phyloP scores from a whole-genome alignment of 2,329 filamentous ascomycete genomes.

The Aureobasidium mangrovei region DNA sequence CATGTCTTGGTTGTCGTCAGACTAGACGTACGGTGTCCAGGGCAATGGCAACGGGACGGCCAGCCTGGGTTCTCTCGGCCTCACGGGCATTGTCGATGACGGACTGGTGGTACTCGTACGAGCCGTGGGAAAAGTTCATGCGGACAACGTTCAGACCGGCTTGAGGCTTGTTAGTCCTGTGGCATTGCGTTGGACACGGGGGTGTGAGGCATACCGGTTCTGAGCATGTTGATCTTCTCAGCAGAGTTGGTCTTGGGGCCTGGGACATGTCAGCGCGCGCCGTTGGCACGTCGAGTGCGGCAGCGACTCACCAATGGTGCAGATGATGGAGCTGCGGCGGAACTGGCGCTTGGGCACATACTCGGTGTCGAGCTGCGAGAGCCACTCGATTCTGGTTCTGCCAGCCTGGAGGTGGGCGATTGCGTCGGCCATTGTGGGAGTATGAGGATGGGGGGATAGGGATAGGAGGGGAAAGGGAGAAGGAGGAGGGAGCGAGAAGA shows the following conservation, averaged over 20 bases:
- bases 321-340: conserved; percentile 95
- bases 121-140: conserved; percentile 98
- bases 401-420: conserved; percentile 74
- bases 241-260: conserved; percentile 97
- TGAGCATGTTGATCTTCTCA: conserved; percentile 92
- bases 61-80: conserved; percentile 67
- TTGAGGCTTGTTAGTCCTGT: conserved; percentile 22
- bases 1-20: not conserved
- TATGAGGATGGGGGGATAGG: conserved; percentile 7
- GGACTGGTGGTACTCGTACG: conserved; percentile 94
- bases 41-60: conserved; percentile 90
- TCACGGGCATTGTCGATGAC: conserved; percentile 93
- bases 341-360: conserved; percentile 81
- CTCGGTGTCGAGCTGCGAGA: conserved; percentile 77
- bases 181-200: not conserved
- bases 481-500: not conserved
- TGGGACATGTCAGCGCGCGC: conserved; percentile 21
- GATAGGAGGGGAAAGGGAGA: conserved; percentile 10
- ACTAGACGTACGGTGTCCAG: conserved; percentile 58
- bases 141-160: conserved; percentile 95
- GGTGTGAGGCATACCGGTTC: conserved; percentile 43
- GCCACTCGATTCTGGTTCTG: conserved; percentile 63
- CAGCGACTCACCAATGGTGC: conserved; percentile 67
- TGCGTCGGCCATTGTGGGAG: conserved; percentile 53
- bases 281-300: not conserved